phyloP scores from a whole-genome alignment of 495 filamentous ascomycete species.

The Lasiosphaeria hispida region DNA sequence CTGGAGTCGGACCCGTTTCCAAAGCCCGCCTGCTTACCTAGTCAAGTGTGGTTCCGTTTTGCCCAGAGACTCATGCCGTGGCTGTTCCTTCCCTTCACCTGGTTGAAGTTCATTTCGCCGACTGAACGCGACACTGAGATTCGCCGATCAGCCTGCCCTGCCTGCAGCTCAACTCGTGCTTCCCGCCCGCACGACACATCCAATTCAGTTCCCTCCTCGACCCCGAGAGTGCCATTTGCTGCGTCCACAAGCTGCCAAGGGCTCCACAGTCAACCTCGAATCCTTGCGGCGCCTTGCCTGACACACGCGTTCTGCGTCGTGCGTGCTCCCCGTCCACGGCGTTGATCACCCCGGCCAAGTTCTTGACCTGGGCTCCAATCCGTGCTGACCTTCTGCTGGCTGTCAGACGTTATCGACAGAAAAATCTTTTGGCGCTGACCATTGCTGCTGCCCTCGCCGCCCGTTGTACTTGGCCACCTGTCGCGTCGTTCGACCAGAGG shows the following conservation, averaged over 20 bases:
- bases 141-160: conserved; percentile 14
- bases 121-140: conserved; percentile 9
- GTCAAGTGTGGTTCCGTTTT: background rate
- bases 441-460: conserved; percentile 14
- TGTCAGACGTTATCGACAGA: conserved; percentile 18
- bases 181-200: conserved; percentile 10
- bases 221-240: conserved; percentile 18
- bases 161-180: conserved; percentile 7
- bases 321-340: conserved; percentile 15
- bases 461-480: conserved; percentile 19
- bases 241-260: conserved; percentile 29
- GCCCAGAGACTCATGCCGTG: background rate
- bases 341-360: conserved; percentile 19
- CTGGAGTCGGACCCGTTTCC: too few relatives aligned
- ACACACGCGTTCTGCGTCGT: conserved; percentile 15
- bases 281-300: conserved; percentile 25
- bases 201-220: conserved; percentile 7
- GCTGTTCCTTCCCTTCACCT: conserved; percentile 3
- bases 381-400: conserved; percentile 19
- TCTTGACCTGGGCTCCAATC: conserved; percentile 14
- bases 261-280: conserved; percentile 31
- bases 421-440: conserved; percentile 18
- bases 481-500: conserved; percentile 16
- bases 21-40: too few relatives aligned
- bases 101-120: background rate